A percentile compares a stretch with the other conserved stretches of the same genome.
Conservation (phyloP, 192 early-diverging fungal species). For the Chytriomyces confervae region DNA sequence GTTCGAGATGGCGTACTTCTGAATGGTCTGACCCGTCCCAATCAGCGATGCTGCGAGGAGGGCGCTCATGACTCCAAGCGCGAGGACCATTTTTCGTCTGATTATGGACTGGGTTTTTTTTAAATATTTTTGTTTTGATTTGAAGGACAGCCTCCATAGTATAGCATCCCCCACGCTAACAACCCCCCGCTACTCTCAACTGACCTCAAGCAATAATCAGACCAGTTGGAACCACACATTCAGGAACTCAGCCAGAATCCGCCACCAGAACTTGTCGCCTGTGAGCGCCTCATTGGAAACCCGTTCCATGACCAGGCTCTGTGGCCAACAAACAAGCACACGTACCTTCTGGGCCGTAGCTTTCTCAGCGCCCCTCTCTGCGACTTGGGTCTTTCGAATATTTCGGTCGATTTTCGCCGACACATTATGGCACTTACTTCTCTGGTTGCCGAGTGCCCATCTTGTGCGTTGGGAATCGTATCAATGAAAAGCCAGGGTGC, state of each 20-base stretch:
- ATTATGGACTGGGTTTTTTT: background rate
- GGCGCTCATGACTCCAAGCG: constrained; percentile 18
- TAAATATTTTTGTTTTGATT: too few relatives aligned
- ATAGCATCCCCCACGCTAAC: too few relatives aligned
- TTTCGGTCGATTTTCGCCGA: background rate
- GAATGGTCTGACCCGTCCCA: constrained; percentile 42
- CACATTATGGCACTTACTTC: background rate
- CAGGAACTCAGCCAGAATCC: too few relatives aligned
- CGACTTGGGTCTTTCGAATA: background rate
- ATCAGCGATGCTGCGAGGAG: constrained; percentile 32
- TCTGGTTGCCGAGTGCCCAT: background rate
- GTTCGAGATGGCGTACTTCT: constrained; percentile 40
- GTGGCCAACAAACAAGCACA: too few relatives aligned
- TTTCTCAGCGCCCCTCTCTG: background rate
- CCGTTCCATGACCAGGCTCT: too few relatives aligned
- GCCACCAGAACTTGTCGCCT: too few relatives aligned
- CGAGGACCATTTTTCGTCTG: background rate
- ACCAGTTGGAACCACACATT: too few relatives aligned
- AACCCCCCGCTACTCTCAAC: too few relatives aligned
- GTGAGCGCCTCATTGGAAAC: too few relatives aligned
- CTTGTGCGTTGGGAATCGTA: background rate
- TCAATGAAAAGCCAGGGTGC: background rate
- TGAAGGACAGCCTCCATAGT: too few relatives aligned
- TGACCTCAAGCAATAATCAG: too few relatives aligned
- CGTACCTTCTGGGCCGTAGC: too few relatives aligned